Evolutionary conservation across 805 yeast species (phyloP), one percentile per base, ranked within the genome.

Genomic region (Nakazawaea sp.): DNA sequence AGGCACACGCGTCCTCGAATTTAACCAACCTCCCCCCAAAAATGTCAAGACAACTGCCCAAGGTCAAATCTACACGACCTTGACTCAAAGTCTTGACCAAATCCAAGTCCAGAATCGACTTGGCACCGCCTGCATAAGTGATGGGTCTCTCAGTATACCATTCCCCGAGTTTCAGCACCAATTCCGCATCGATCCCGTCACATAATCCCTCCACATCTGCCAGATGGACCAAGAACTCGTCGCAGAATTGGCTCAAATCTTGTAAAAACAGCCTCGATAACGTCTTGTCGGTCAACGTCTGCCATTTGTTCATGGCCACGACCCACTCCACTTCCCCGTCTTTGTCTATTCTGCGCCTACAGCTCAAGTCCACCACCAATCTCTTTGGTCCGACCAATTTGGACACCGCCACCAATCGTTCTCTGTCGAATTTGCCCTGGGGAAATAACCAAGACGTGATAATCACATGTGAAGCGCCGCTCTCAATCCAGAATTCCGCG

Each of bases 251-350:
- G 7, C 80, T 59, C 27, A 92, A 66, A 32, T 58, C 43, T 4
- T 49, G 53, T 42, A 92, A 70, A 19, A 82, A 70, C 18, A 70
- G 72, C 34, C 58, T 55, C 33, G 64, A 65, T 37, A 92, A 64
- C 38, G 62, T 70, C 31, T 78, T 68, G 27, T 70, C 69, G 0
- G 99, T 92, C 20, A 89, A 59, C 0, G 89, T 83, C 56, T 89
- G 97, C 99, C 99, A 92, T 58, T 88, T 83, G 60, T 92, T 89
- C 78, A 88, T 92, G 2, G 97, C 96, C n/a, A 92, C 98, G 25
- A 81, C 71, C 98, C 98, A 92, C 31, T 65, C 56, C 1, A 33
- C 18, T 13, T 43, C 52, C 2, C 55, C 60, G 36, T 51, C 43
- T 3, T 51, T 49, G n/a, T 49, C 52, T 4, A 51, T 45, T 5